Evolutionary conservation across 108 stramenopile genomes (phyloP).

Genomic region (Ochromonas danica): DNA sequence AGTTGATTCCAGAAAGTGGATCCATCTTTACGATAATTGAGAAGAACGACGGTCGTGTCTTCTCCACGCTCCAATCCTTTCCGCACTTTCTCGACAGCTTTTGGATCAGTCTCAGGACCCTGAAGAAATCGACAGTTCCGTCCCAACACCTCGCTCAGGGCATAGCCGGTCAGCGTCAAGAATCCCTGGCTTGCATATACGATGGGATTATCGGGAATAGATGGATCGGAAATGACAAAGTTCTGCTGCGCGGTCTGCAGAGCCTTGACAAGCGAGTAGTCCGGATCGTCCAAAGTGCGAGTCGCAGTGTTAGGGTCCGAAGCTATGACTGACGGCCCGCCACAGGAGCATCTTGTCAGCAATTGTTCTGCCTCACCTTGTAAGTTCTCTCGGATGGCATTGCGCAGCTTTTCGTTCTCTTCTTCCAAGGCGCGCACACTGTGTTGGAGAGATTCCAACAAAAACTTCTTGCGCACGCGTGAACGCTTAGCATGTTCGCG

Average conservation of each 20-base stretch:
- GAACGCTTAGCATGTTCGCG: constrained; percentile 94
- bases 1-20: constrained; percentile 97
- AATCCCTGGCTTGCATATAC: constrained; percentile 64
- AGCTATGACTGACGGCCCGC: constrained; percentile 43
- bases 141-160: constrained; percentile 45
- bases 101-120: constrained; percentile 43
- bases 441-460: constrained; percentile 87
- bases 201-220: constrained; percentile 68
- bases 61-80: constrained; percentile 70
- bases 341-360: constrained; percentile 51
- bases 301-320: constrained; percentile 50
- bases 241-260: constrained; percentile 92
- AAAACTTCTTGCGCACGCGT: constrained; percentile 92
- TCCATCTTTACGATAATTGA: constrained; percentile 91
- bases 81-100: constrained; percentile 63
- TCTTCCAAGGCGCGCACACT: constrained; percentile 81
- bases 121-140: constrained; percentile 65
- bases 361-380: constrained; percentile 71
- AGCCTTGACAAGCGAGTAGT: constrained; percentile 93
- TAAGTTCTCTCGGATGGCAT: constrained; percentile 74
- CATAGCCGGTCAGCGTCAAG: constrained; percentile 52
- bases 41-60: constrained; percentile 65
- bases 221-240: constrained; percentile 93
- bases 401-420: constrained; percentile 75
- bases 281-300: constrained; percentile 77